A percentile compares a stretch with the other conserved stretches of the same genome.
phyloP scores from a whole-genome alignment of 306 rosid genomes.

The Rubus idaeus region DNA sequence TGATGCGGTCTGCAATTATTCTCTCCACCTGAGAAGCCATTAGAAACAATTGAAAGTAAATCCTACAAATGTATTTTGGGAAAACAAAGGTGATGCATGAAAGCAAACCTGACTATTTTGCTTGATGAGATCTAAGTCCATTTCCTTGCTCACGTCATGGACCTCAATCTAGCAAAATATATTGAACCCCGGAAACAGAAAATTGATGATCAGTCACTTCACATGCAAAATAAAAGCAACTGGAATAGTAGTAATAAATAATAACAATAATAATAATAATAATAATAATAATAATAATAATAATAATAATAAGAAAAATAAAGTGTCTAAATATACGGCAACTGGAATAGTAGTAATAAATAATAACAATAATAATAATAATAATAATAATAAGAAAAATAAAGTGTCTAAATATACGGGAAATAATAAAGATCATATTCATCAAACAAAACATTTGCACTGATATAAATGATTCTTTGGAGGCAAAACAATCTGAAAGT shows the following conservation, averaged over 20 bases:
- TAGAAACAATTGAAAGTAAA: conserved; percentile 1
- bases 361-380: background rate
- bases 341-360: background rate
- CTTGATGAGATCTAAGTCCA: conserved; percentile 98
- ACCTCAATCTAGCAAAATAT: conserved; percentile 71
- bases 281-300: too few species aligned
- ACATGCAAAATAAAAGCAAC: background rate
- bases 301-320: background rate
- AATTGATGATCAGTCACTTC: background rate
- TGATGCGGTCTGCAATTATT: conserved; percentile 82
- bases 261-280: background rate
- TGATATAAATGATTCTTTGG: background rate
- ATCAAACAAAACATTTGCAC: background rate
- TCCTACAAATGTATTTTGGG: background rate
- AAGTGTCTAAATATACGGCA: background rate
- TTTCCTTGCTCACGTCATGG: conserved; percentile 97
- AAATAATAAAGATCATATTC: background rate
- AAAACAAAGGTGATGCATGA: conserved; percentile 20
- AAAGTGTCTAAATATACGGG: background rate
- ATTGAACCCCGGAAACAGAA: conserved; percentile 26
- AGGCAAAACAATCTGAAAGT: background rate
- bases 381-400: background rate
- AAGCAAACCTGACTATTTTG: conserved; percentile 92
- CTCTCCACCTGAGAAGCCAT: conserved; percentile 76
- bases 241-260: background rate